These are phyloP conservation scores for Plasmopara viticola DNA, from an alignment of 352 stramenopile species.

Conservation along the genomic window DNA sequence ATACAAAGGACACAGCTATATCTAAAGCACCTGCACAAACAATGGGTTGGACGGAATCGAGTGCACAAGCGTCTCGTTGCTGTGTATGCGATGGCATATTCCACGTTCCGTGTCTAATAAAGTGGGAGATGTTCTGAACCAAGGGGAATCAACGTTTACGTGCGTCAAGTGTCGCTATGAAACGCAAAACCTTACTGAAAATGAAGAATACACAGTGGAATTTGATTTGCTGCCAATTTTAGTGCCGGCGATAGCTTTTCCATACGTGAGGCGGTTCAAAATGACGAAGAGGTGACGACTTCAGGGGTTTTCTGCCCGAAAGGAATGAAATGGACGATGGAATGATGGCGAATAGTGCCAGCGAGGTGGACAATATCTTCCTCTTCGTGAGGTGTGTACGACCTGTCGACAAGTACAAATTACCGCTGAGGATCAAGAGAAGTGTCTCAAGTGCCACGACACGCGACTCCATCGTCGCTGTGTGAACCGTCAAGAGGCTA, in stretches of 20 bases:
- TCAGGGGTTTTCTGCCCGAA: background rate
- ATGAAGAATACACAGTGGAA: background rate
- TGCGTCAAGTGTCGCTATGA: conserved; percentile 21
- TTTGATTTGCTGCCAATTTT: conserved; percentile 14
- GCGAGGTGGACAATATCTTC: conserved; percentile 30
- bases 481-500: conserved; percentile 10
- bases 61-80: conserved; percentile 23
- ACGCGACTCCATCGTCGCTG: conserved; percentile 29
- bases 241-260: conserved; percentile 23
- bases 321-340: conserved; percentile 6
- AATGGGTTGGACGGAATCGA: background rate
- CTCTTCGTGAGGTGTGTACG: conserved; percentile 43
- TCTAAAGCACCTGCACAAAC: background rate
- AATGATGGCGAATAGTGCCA: conserved; percentile 8
- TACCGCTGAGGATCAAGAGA: conserved; percentile 18
- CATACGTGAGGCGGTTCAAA: conserved; percentile 14
- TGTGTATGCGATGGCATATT: conserved; percentile 35
- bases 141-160: conserved; percentile 6
- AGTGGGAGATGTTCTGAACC: background rate
- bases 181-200: conserved; percentile 2
- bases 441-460: conserved; percentile 29
- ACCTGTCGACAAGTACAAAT: conserved; percentile 55
- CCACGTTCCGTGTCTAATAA: conserved; percentile 31
- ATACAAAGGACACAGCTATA: conserved; percentile 1
- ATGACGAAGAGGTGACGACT: too few species aligned